Percentiles rank a stretch among this genome's conserved stretches.
Conservation (phyloP, 176 grass and related monocot genomes). For the barley (Hordeum vulgare) region DNA sequence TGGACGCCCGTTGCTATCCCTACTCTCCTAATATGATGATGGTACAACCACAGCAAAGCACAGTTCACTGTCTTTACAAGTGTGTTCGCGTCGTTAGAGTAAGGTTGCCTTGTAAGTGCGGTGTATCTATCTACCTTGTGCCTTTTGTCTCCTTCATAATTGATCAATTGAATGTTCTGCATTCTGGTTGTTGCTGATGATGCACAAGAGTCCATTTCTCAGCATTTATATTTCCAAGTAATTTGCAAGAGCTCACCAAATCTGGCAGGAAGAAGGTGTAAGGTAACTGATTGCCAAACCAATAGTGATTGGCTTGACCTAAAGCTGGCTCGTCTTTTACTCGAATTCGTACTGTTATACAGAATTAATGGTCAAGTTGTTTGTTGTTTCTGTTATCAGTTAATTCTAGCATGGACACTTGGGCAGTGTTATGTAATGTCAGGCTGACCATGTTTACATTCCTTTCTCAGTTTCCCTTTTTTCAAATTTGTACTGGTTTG, state of each 20-base stretch:
- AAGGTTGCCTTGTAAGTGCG: not conserved
- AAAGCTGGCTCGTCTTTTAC: conserved; percentile 6
- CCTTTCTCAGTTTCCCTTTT: not conserved
- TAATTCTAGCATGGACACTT: not conserved
- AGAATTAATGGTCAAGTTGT: not conserved
- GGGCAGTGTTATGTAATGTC: not conserved
- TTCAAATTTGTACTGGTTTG: not conserved
- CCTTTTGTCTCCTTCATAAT: not conserved
- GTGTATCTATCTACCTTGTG: not conserved
- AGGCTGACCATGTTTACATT: not conserved
- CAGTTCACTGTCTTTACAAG: not conserved
- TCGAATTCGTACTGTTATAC: not conserved
- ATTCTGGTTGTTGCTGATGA: not conserved
- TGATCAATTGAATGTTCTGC: not conserved
- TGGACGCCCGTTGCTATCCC: not conserved
- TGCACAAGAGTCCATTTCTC: conserved; percentile 4
- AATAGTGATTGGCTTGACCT: not conserved
- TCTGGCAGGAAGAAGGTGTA: not conserved
- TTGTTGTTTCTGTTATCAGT: not conserved
- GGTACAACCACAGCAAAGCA: not conserved
- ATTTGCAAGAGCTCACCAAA: not conserved
- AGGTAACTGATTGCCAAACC: not conserved
- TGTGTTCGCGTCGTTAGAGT: not conserved
- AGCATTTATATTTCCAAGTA: not conserved
- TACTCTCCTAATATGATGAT: not conserved